These are phyloP conservation scores for Juncus effusus DNA, from an alignment of 176 grass and related monocot genomes.

Conservation along the genomic window DNA sequence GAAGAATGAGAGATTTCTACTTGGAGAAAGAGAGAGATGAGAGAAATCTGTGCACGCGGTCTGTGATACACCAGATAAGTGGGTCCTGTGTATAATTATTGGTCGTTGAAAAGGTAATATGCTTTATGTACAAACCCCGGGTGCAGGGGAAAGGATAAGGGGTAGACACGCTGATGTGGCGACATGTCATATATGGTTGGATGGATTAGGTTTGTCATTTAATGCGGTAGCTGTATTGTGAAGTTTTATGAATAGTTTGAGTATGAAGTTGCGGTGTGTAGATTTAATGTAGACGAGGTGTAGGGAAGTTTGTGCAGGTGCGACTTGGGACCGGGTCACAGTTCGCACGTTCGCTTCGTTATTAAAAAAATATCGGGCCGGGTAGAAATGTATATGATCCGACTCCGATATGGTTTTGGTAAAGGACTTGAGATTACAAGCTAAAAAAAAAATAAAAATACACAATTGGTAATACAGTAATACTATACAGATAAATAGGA, in stretches of 20 bases:
- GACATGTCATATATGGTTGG: background rate
- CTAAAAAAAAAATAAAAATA: no score
- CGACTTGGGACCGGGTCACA: slow-evolving; percentile 40
- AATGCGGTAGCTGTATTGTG: slow-evolving; percentile 23
- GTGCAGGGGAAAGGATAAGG: background rate
- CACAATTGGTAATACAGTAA: no score
- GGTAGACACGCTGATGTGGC: slow-evolving; percentile 15
- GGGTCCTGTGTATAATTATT: background rate
- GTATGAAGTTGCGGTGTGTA: background rate
- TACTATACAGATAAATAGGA: no score
- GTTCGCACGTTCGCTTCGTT: slow-evolving; percentile 31
- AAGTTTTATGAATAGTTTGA: background rate
- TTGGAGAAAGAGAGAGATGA: slow-evolving; percentile 3
- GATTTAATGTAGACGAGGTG: background rate
- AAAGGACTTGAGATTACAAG: no score
- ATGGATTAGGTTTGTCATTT: background rate
- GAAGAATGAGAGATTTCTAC: slow-evolving; percentile 8
- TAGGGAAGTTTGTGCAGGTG: slow-evolving; percentile 27
- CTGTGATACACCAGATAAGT: background rate
- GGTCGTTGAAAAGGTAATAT: slow-evolving; percentile 7
- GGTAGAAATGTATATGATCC: background rate
- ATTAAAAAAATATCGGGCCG: slow-evolving; percentile 9
- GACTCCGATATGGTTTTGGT: background rate
- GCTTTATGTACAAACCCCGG: background rate
- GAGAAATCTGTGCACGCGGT: background rate